phyloP scores from a whole-genome alignment of 768 basidiomycete genomes.

The Tephrocybe sp. region DNA sequence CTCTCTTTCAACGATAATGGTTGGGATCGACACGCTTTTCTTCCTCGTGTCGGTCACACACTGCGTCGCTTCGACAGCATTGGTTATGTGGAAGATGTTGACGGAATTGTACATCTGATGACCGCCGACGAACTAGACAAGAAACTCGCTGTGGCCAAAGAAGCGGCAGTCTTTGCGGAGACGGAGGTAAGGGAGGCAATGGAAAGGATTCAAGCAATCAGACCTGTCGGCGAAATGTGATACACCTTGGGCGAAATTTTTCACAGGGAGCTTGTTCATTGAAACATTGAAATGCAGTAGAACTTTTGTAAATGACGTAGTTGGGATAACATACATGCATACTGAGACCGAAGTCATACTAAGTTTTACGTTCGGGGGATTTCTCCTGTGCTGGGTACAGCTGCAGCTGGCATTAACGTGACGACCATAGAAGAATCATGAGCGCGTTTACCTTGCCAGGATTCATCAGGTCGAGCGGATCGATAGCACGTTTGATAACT shows the following conservation, averaged over 20 bases:
- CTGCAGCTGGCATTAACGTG: conserved; percentile 15
- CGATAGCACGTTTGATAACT: conserved; percentile 76
- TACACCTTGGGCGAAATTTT: no score
- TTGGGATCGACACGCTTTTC: conserved; percentile 70
- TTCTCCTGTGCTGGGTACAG: conserved; percentile 28
- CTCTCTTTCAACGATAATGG: conserved; percentile 84
- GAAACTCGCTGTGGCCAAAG: conserved; percentile 68
- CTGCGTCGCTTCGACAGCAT: conserved; percentile 68
- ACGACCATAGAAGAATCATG: neutral
- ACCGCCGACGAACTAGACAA: conserved; percentile 72
- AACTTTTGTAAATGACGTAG: no score
- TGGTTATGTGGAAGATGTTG: conserved; percentile 48
- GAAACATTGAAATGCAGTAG: conserved; percentile 13
- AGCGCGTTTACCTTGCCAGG: conserved; percentile 64
- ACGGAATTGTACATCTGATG: conserved; percentile 52
- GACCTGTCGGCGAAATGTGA: conserved; percentile 36
- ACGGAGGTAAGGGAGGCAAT: conserved; percentile 74
- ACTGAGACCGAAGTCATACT: no score
- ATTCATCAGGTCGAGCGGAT: conserved; percentile 82
- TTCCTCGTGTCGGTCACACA: conserved; percentile 72
- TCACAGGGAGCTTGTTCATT: no score
- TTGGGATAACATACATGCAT: no score
- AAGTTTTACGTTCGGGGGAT: neutral
- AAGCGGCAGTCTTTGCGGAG: conserved; percentile 71
- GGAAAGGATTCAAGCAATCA: conserved; percentile 60